Evolutionary conservation across 805 yeast species (phyloP).

Genomic region (Wickerhamiella domercqiae): DNA sequence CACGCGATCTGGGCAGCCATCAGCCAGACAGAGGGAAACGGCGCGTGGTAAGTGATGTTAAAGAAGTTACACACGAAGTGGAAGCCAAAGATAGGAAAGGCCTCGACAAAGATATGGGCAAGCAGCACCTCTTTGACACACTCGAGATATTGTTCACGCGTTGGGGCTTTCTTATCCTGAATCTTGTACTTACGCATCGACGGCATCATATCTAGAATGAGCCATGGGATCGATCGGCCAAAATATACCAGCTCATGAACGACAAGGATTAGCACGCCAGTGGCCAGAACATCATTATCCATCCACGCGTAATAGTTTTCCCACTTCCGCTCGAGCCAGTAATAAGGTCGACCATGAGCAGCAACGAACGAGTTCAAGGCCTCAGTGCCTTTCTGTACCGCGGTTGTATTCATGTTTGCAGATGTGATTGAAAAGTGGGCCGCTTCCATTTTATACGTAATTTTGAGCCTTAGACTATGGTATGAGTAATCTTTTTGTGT

Average conservation of each 20-base stretch:
- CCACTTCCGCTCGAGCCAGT: conserved; percentile 58
- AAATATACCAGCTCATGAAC: conserved; percentile 84
- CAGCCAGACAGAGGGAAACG: conserved; percentile 57
- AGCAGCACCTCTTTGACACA: conserved; percentile 72
- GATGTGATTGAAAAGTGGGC: too few relatives aligned
- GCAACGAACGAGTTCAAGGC: too few relatives aligned
- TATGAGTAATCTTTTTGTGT: too few relatives aligned
- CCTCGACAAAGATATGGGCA: conserved; percentile 85
- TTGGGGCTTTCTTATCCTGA: conserved; percentile 73
- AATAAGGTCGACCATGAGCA: not conserved
- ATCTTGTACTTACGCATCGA: conserved; percentile 76
- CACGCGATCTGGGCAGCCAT: conserved; percentile 52
- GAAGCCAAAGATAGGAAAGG: conserved; percentile 92
- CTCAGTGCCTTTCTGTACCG: too few relatives aligned
- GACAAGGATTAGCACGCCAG: conserved; percentile 70
- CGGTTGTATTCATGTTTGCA: too few relatives aligned
- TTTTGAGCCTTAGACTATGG: too few relatives aligned
- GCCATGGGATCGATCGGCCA: conserved; percentile 88
- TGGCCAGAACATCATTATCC: conserved; percentile 79
- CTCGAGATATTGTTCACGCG: conserved; percentile 77
- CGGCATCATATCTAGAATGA: conserved; percentile 69
- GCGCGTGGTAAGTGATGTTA: conserved; percentile 65
- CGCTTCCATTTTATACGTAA: too few relatives aligned
- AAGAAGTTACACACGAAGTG: conserved; percentile 77
- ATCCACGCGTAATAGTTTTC: conserved; percentile 75